phyloP scores from a whole-genome alignment of 108 stramenopile species.

The Asterionellopsis glacialis region DNA sequence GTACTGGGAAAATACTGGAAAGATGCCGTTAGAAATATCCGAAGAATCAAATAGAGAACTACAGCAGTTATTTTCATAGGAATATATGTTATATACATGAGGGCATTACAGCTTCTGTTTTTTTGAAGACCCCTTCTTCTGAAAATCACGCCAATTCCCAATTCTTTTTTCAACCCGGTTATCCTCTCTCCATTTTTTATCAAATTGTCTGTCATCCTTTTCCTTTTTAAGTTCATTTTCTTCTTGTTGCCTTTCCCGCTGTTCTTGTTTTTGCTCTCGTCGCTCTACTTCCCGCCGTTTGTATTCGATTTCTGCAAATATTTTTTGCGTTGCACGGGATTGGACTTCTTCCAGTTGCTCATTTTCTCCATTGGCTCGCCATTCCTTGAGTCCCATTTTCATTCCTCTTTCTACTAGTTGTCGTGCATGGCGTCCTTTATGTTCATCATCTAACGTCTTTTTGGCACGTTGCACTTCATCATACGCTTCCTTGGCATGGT shows the following conservation, averaged over 20 bases:
- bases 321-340: conserved; percentile 63
- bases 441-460: conserved; percentile 40
- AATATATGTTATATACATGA: neutral
- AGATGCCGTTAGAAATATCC: too few species aligned
- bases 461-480: conserved; percentile 80
- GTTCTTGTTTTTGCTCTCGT: conserved; percentile 67
- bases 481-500: conserved; percentile 67
- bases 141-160: conserved; percentile 89
- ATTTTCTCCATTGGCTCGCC: conserved; percentile 15
- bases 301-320: conserved; percentile 78
- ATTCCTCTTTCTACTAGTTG: conserved; percentile 69
- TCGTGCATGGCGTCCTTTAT: conserved; percentile 47
- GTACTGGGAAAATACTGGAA: too few species aligned
- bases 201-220: conserved; percentile 56
- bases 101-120: neutral
- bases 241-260: conserved; percentile 80
- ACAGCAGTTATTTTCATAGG: neutral
- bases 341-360: conserved; percentile 42
- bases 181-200: conserved; percentile 73
- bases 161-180: conserved; percentile 77
- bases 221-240: conserved; percentile 73
- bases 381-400: conserved; percentile 60
- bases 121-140: conserved; percentile 21
- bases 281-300: conserved; percentile 74
- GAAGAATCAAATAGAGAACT: too few species aligned